A percentile compares a stretch with the other conserved stretches of the same genome.
phyloP scores from a whole-genome alignment of 2,329 filamentous ascomycete species.

The Xylariaceae sp. region DNA sequence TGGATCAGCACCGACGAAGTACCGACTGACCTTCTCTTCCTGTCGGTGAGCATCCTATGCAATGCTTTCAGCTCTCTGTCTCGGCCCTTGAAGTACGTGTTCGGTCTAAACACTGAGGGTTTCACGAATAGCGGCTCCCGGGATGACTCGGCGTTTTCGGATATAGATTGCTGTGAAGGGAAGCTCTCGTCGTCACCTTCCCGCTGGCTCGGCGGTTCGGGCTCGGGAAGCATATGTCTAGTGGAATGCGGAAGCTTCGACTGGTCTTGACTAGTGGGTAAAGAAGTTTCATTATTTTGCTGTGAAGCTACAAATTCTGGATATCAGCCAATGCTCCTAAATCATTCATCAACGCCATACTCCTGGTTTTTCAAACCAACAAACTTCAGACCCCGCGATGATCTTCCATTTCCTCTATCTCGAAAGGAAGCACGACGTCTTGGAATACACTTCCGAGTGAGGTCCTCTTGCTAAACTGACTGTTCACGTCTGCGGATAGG shows the following conservation, averaged over 20 bases:
- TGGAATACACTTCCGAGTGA: conserved; percentile 23
- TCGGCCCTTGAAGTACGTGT: conserved; percentile 54
- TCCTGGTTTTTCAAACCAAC: conserved; percentile 3
- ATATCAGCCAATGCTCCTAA: conserved; percentile 29
- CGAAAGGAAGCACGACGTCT: conserved; percentile 26
- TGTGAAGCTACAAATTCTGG: conserved; percentile 28
- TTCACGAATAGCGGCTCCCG: conserved; percentile 35
- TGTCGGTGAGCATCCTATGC: conserved; percentile 54
- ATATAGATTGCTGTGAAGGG: conserved; percentile 28
- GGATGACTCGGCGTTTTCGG: conserved; percentile 18
- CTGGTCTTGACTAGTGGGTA: conserved; percentile 23
- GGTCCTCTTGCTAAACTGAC: conserved; percentile 19
- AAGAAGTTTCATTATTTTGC: conserved; percentile 31
- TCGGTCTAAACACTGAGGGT: conserved; percentile 54
- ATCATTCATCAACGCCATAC: conserved; percentile 11
- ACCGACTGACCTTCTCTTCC: conserved; percentile 48
- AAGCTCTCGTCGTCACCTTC: conserved; percentile 23
- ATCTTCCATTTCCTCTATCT: conserved; percentile 30
- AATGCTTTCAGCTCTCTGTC: conserved; percentile 52
- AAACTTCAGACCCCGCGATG: conserved; percentile 14
- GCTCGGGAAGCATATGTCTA: conserved; percentile 27
- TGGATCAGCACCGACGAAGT: conserved; percentile 60
- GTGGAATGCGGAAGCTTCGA: conserved; percentile 22
- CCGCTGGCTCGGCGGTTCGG: conserved; percentile 20
- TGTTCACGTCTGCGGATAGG: conserved; percentile 18